Evolutionary conservation across 75 land plant genomes (phyloP).

Genomic region (Cunninghamia lanceolata): DNA sequence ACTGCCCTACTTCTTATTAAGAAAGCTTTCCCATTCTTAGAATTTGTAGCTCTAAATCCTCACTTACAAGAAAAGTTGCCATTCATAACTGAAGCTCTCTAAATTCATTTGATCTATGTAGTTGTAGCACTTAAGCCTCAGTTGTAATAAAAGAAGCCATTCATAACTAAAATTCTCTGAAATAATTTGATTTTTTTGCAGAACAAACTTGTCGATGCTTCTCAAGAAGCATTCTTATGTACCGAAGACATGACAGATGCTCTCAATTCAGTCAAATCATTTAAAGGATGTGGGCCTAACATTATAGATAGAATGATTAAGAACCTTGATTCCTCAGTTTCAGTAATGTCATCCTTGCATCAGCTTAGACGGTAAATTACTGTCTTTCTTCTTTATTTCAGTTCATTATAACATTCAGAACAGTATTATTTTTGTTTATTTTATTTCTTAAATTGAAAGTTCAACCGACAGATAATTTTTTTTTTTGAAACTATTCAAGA

Average conservation of each 20-base stretch:
- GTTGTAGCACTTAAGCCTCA: neutral
- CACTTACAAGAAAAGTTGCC: neutral
- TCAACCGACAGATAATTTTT: neutral
- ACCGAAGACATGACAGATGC: conserved; percentile 50
- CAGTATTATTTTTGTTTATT: too few relatives aligned
- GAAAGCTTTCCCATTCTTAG: neutral
- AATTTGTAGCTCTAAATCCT: neutral
- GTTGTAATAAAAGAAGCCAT: neutral
- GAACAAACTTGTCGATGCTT: conserved; percentile 28
- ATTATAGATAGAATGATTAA: conserved; percentile 37
- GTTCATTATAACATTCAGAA: neutral
- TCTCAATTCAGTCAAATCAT: conserved; percentile 27
- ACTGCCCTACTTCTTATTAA: neutral
- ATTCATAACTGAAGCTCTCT: neutral
- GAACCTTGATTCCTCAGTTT: conserved; percentile 29
- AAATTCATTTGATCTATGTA: neutral
- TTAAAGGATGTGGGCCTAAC: conserved; percentile 43
- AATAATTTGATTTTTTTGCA: conserved; percentile 8
- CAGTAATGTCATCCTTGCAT: conserved; percentile 16
- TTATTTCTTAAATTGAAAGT: neutral
- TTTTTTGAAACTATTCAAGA: neutral
- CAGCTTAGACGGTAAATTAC: conserved; percentile 22
- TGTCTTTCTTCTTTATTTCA: neutral
- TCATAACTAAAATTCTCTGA: neutral
- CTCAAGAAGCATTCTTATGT: conserved; percentile 22